phyloP scores from a whole-genome alignment of 805 yeast species.

The Kluyveromyces lactis region DNA sequence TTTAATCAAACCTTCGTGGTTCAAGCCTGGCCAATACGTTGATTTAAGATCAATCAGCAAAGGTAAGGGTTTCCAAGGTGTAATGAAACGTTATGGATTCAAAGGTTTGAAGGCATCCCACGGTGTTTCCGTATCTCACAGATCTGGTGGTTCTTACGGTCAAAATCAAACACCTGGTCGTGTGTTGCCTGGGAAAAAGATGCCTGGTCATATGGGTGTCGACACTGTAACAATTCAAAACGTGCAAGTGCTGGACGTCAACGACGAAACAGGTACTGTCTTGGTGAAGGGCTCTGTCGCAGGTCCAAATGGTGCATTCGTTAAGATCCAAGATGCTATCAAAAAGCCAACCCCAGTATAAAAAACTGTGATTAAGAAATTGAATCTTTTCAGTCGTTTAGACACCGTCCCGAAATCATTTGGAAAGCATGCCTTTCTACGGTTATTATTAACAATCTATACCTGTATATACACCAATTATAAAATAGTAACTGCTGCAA shows the following conservation, averaged over 20 bases:
- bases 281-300: constrained; percentile 85
- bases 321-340: constrained; percentile 74
- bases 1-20: constrained; percentile 73
- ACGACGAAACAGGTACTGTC: constrained; percentile 72
- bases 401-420: too few relatives aligned
- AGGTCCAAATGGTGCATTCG: constrained; percentile 73
- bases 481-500: too few relatives aligned
- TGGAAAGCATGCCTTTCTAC: too few relatives aligned
- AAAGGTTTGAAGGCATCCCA: constrained; percentile 86
- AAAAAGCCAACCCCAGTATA: constrained; percentile 27
- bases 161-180: constrained; percentile 94
- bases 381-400: too few relatives aligned
- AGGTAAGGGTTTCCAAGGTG: constrained; percentile 98
- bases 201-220: constrained; percentile 97
- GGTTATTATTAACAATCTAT: too few relatives aligned
- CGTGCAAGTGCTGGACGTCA: constrained; percentile 66
- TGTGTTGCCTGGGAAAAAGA: constrained; percentile 90
- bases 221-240: constrained; percentile 66
- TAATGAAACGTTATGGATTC: constrained; percentile 91
- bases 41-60: constrained; percentile 73
- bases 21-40: constrained; percentile 72
- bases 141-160: constrained; percentile 97
- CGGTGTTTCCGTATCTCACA: constrained; percentile 89
- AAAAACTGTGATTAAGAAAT: not conserved
- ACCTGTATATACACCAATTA: too few relatives aligned